Base-by-base conservation (phyloP, 768 basidiomycete species). In the Macrolepiota albuminosa region DNA sequence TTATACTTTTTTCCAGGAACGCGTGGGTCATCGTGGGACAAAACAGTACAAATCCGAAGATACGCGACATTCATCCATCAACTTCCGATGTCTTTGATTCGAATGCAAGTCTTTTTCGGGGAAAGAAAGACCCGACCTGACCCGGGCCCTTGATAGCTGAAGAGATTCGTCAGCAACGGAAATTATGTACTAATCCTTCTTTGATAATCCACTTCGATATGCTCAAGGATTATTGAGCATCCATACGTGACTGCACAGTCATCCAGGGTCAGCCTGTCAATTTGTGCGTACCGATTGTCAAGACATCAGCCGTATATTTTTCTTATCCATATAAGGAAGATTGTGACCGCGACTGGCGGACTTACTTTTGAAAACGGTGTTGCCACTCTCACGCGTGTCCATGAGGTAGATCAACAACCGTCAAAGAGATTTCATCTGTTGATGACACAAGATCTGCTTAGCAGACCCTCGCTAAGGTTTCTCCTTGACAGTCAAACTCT, bases 1-100 rank as follows among this genome's bases (percentile, higher is more conserved):
- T 54, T 36, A 57, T 36, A 45, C 33, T 33, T 56, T 55, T 39
- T 36, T 14, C 54, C 48, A 21, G 56, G 34, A 39, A 42, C 47
- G 49, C 60, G 65, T 68, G 65, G 65, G 65, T 64, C 61, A 45
- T 54, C 65, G 67, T 68, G 65, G 56, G 67, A 68, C 40, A 31
- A 68, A 64, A 59, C 43, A 50, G 26, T 39, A 52, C 58, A 34
- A 49, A 61, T 60, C 48, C 31, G 58, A 57, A 57, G 24, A 54
- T 34, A 61, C 52, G 52, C 40, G 45, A 43, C 31, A 53, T 64
- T 34, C 53, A 37, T 64, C 40, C 40, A 18, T 40, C 48, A n/a
- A 51, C 52, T 43, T 50, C 52, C 46, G 47, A 56, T 18, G 37
- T 34, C 34, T 31, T 34, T 58, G n/a, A 56, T 56, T 55, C 24